Conservation (phyloP, 306 rosid genomes). For the Hippophae rhamnoides region DNA sequence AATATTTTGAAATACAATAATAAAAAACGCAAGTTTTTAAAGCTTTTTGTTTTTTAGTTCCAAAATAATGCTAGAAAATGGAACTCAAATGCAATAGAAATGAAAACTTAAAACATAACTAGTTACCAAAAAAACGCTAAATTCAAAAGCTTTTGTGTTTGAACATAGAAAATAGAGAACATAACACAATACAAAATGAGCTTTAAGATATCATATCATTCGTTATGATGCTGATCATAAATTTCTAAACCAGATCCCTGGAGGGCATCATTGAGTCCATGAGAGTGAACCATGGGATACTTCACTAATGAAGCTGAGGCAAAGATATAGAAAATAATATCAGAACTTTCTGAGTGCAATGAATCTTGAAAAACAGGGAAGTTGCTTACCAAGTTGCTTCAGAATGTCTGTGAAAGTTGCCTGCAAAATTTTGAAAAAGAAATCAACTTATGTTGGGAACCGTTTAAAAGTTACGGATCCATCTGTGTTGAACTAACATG, state of each 20-base stretch:
- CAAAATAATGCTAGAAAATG: no score
- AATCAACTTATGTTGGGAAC: neutral
- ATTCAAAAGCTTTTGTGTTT: no score
- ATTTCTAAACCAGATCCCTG: slow-evolving; percentile 2
- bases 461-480: neutral
- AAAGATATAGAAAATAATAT: neutral
- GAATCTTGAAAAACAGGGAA: neutral
- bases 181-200: no score
- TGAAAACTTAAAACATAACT: no score
- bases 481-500: neutral
- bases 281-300: neutral
- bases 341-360: neutral
- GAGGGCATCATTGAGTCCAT: neutral
- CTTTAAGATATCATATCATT: neutral
- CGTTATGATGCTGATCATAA: neutral
- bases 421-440: slow-evolving; percentile 38
- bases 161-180: no score
- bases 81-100: no score
- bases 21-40: no score
- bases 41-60: no score
- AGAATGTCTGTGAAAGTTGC: slow-evolving; percentile 98
- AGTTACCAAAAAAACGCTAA: no score
- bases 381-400: slow-evolving; percentile 65
- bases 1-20: no score
- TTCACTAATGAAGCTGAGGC: neutral